Evolutionary conservation across 345 rosid species (phyloP), one percentile per base, ranked within the genome.

Genomic region (Eucalyptus sideroxylon): DNA sequence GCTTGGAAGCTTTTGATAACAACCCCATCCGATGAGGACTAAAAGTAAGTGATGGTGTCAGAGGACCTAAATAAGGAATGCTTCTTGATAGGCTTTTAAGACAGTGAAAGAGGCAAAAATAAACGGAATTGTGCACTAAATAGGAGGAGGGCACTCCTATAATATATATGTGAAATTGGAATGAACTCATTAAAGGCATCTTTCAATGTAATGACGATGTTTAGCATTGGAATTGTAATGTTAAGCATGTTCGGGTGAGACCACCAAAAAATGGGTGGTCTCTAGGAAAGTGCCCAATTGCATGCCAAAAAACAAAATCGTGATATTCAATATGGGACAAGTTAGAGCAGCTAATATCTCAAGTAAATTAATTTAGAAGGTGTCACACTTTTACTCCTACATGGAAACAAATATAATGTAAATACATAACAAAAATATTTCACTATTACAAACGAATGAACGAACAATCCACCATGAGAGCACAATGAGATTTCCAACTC

Each of bases 91-190:
- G 6, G 24, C 44, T 72, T 72, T 19, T 72, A 5, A 10, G 44
- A 19, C 1, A 8, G 3, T 0, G 3, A 72, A 37, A 37, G 9
- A 13, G 11, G 27, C 15, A 19, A 1, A 24, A 37, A 72, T 37
- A 3, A 72, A 72, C 0, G 7, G 24, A 37, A 37, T 11, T 37
- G 45, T 24, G 23, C 8, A 72, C 8, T 11, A 34, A 34, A 72
- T 72, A 72, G 10, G 23, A 11, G 11, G 83, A 37, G 45, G 42
- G 9, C 8, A 6, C 12, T 19, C 26, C 4, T 72, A 13, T 6
- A 12, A 37, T 72, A 10, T 10, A 17, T 72, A 19, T 9, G 19
- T 65, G 26, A 72, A 72, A 72, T 21, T 37, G 12, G 44, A 72
- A 37, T 72, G 23, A 37, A 72, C 82, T 72, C 15, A 37, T 0